These are phyloP conservation scores for Paramecium tetraurelia DNA, from an alignment of 73 alveolate species.

Conservation along the genomic window DNA sequence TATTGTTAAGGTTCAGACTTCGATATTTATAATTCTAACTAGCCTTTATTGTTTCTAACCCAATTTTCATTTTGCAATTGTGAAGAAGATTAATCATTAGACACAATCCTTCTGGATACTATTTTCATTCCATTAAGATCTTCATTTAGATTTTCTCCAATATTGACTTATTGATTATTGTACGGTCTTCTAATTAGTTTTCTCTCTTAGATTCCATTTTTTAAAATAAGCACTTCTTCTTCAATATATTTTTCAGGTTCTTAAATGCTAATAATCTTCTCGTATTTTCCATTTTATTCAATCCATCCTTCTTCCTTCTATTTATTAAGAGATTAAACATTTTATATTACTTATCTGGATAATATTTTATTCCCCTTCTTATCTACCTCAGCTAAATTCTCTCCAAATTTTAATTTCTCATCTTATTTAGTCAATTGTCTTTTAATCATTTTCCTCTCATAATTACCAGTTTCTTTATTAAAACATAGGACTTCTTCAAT, in stretches of 20 bases:
- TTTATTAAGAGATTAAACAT: not conserved
- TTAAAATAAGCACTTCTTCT: not conserved
- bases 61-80: not conserved
- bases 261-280: not conserved
- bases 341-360: not conserved
- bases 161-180: not conserved
- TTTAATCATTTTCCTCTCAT: not conserved
- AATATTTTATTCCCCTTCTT: not conserved
- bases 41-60: not conserved
- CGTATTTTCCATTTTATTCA: not conserved
- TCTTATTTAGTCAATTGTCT: not conserved
- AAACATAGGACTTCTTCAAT: not conserved
- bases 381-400: not conserved
- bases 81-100: not conserved
- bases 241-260: conserved; percentile 18
- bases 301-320: not conserved
- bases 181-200: not conserved
- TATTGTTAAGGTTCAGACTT: not conserved
- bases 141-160: not conserved
- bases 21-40: not conserved
- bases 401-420: not conserved
- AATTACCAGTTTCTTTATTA: not conserved
- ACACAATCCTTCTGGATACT: not conserved
- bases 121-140: conserved; percentile 1
- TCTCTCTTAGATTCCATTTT: not conserved